Conservation (phyloP, 2,329 filamentous ascomycete species). For the Diplodia corticola region DNA sequence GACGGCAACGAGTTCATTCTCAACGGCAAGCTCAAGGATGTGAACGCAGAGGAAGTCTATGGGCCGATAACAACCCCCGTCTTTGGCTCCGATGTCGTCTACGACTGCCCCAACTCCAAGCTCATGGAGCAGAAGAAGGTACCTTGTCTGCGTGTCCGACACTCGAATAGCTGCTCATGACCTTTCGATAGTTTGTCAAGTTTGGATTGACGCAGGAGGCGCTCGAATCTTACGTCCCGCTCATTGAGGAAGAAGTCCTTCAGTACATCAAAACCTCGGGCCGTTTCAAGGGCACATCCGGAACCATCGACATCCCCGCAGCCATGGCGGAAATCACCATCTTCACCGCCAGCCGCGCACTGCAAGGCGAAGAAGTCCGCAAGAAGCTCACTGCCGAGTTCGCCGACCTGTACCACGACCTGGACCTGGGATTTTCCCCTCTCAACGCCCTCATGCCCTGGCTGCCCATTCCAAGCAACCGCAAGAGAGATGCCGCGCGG, state of each 20-base stretch:
- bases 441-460: constrained; percentile 83
- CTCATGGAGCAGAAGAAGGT: constrained; percentile 34
- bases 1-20: constrained; percentile 59
- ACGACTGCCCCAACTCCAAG: constrained; percentile 33
- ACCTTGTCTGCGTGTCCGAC: not conserved
- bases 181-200: constrained; percentile 62
- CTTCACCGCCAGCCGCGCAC: constrained; percentile 77
- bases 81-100: constrained; percentile 31
- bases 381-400: constrained; percentile 72
- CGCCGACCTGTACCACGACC: constrained; percentile 74
- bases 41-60: constrained; percentile 59
- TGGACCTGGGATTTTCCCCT: constrained; percentile 79
- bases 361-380: constrained; percentile 77
- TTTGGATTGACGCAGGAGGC: constrained; percentile 68
- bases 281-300: constrained; percentile 60
- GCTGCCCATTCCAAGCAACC: constrained; percentile 77
- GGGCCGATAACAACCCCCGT: constrained; percentile 41
- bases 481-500: constrained; percentile 72
- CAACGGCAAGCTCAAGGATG: constrained; percentile 55
- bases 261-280: constrained; percentile 66
- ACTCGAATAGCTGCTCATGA: not conserved
- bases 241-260: constrained; percentile 70
- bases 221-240: constrained; percentile 68
- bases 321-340: constrained; percentile 79
- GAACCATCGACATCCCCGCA: constrained; percentile 66